Evolutionary conservation across 208 protist genomes (phyloP).

Genomic region (Histomonas meleagridis): DNA sequence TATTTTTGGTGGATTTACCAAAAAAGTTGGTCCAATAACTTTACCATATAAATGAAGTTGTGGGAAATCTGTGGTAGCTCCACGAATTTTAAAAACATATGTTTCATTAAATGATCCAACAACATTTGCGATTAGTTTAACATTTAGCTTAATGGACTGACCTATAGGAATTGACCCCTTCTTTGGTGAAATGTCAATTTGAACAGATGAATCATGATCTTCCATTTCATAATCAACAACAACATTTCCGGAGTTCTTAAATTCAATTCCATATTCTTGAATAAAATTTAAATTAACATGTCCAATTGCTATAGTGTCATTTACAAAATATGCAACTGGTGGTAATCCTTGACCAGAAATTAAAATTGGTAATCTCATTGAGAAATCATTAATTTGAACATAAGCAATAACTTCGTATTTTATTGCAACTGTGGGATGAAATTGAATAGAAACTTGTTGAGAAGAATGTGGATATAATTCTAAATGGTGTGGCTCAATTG

Average conservation of each 20-base stretch:
- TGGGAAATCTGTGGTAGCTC: neutral
- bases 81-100: neutral
- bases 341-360: neutral
- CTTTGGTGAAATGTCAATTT: neutral
- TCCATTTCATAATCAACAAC: neutral
- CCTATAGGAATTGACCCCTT: neutral
- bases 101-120: neutral
- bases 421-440: neutral
- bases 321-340: neutral
- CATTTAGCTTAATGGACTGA: neutral
- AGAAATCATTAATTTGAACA: neutral
- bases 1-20: neutral
- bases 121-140: neutral
- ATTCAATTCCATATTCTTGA: neutral
- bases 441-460: neutral
- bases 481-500: neutral
- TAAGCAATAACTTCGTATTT: neutral
- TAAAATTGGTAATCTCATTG: neutral
- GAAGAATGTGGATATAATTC: neutral
- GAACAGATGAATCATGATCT: neutral
- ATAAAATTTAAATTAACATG: neutral
- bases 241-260: constrained; percentile 10
- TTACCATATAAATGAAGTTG: neutral
- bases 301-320: neutral
- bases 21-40: constrained; percentile 16